These are phyloP conservation scores for Suillus occidentalis DNA, from an alignment of 768 basidiomycete species.

Conservation along the genomic window DNA sequence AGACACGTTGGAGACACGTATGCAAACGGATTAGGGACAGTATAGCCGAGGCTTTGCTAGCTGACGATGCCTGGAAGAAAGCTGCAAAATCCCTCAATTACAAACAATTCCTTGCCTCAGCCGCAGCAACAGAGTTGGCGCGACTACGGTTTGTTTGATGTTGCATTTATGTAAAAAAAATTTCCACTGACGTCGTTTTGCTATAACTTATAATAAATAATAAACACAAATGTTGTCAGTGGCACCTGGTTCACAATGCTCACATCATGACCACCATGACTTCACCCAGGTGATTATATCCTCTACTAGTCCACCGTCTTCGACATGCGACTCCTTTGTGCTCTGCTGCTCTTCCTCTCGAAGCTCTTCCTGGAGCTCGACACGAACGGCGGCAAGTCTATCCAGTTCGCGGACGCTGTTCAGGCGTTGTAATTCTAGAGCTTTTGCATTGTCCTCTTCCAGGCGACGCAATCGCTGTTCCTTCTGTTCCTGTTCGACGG, in stretches of 20 bases:
- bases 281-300: background rate
- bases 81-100: background rate
- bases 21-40: no score
- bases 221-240: background rate
- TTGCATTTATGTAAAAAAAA: no score
- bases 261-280: background rate
- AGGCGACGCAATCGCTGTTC: background rate
- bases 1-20: no score
- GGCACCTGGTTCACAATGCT: background rate
- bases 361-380: background rate
- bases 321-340: background rate
- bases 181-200: no score
- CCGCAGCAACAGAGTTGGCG: conserved; percentile 52
- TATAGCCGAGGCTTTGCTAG: conserved; percentile 48
- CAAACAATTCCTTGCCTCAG: conserved; percentile 47
- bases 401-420: background rate
- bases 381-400: background rate
- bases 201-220: background rate
- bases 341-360: background rate
- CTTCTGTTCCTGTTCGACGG: conserved; percentile 2
- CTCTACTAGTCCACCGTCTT: background rate
- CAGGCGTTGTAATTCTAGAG: background rate
- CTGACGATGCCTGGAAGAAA: conserved; percentile 41
- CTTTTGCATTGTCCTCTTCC: background rate
- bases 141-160: no score